Base-by-base conservation (phyloP, 148 eudicot species). In the Amaranthus hypochondriacus region DNA sequence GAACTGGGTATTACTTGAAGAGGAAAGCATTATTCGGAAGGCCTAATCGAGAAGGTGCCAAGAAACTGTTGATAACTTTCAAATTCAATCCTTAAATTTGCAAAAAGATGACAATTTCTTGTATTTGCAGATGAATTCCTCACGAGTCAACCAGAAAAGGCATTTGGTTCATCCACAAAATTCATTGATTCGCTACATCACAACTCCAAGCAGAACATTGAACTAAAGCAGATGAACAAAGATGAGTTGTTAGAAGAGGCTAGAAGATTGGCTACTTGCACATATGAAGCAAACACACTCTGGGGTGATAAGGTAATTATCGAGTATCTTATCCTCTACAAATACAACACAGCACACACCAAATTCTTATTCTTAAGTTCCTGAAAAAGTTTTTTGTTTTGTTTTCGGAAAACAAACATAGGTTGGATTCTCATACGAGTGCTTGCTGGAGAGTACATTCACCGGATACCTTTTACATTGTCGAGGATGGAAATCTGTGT, bases 261-360 rank as follows among this genome's bases (percentile, higher is more conserved):
- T 48, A 57, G 66, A 55, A 62, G 52, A 56, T 75, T 89, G 69
- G 86, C 91, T 61, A 77, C 88, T 62, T 89, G 93, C 76, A 73
- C 73, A 6, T 89, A 77, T 68, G 93, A 89, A 75, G 50, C 79
- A 6, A 62, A 79, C 83, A 85, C 93, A 18, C 74, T 66, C 72
- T 89, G 93, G 93, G 93, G 93, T 9, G 56, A 71, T 50, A 82
- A 84, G 80, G 90, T 77, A 79, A 87, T 87, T 84, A 55, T 53
- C 61, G 8, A 10, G 61, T 72, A 48, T 62, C 0, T 13, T 57
- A 57, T 57, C 4, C 61, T 5, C 62, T 2, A 1, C 28, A 18
- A 58, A 58, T 28, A 28, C 39, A 28, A 28, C 2, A 28, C 39
- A 28, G 39, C 39, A 28, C 39, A 28, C 39, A 28, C 39, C 13